Percentiles rank a stretch among this genome's conserved stretches.
Evolutionary conservation across 2,329 filamentous ascomycete genomes (phyloP).

Genomic region (Tolypocladium cylindrosporum): DNA sequence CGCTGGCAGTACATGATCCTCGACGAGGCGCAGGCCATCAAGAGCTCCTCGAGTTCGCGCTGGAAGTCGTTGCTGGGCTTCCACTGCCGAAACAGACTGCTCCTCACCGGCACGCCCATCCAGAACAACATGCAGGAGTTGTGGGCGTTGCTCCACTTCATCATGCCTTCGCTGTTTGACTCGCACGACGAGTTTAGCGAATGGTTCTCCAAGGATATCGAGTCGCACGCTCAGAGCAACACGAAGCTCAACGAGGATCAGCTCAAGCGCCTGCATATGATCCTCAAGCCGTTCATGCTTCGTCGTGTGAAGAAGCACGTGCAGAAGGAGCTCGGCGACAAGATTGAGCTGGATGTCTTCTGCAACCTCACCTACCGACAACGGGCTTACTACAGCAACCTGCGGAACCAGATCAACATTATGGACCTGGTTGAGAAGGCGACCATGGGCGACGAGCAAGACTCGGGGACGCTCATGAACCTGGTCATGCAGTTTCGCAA

Average conservation of each 20-base stretch:
- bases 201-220: slow-evolving; percentile 93
- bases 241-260: slow-evolving; percentile 99
- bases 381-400: slow-evolving; percentile 81
- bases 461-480: slow-evolving; percentile 96
- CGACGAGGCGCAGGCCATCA: slow-evolving; percentile 97
- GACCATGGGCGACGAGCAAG: slow-evolving; percentile 84
- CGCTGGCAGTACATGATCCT: slow-evolving; percentile 99
- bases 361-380: slow-evolving; percentile 96
- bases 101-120: slow-evolving; percentile 93
- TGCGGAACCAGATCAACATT: slow-evolving; percentile 95
- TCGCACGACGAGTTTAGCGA: slow-evolving; percentile 88
- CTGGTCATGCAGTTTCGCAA: slow-evolving; percentile 99
- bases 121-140: slow-evolving; percentile 99
- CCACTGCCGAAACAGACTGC: slow-evolving; percentile 85
- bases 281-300: slow-evolving; percentile 98
- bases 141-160: slow-evolving; percentile 96
- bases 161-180: slow-evolving; percentile 98
- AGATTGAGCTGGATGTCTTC: slow-evolving; percentile 94
- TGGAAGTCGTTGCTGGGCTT: slow-evolving; percentile 95
- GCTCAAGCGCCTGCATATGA: slow-evolving; percentile 94
- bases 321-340: slow-evolving; percentile 96
- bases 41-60: slow-evolving; percentile 88
- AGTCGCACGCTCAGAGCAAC: slow-evolving; percentile 96
- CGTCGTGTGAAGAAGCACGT: slow-evolving; percentile 99
- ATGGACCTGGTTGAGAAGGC: slow-evolving; percentile 98